Base-by-base conservation (phyloP, 495 filamentous ascomycete species). In the Lasiosphaeris hirsuta region DNA sequence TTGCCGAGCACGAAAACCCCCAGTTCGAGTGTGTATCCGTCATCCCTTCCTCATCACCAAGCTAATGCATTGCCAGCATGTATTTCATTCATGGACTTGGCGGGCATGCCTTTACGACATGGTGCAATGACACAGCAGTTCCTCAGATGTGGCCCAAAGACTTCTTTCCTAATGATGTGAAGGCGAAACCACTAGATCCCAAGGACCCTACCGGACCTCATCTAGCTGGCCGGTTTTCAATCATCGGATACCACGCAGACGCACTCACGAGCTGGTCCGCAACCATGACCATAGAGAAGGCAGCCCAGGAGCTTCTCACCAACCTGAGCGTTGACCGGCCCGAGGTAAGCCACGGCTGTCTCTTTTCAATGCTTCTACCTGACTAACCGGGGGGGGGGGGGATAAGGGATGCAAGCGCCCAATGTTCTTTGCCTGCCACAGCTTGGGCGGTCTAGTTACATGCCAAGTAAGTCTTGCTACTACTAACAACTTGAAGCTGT, bases 71-170 rank as follows among this genome's bases (percentile, higher is more conserved):
- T 7, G 11, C 23, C 36, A 62, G 59, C 17, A 18, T 62, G 19
- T 62, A 62, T 30, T 62, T 62, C 13, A 48, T 62, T 17, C 59
- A 62, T 48, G 59, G 59, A 9, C 59, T 62, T 14, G 59, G 59
- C 15, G 59, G 59, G 3, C 59, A 62, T 58, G 59, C 59, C 14
- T 58, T 58, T 42, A 53, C 13, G 10, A 48, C 54, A 30, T 62
- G 59, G 59, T 49, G 48, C 40, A 58, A 54, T 3, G 59, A 53
- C 35, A 52, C 46, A 37, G 59, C 18, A 19, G 47, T 38, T 36
- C 58, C 58, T 36, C 36, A 39, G 5, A 60, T 60, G 58, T 60
- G 58, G 58, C 58, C 58, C 10, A 42, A 45, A 50, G 58, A 60
- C 15, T 56, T 60, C 19, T 34, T 60, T 14, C 58, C 58, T 9